These are phyloP conservation scores for Eutypella sp. DNA, from an alignment of 2,329 filamentous ascomycete genomes.

Conservation along the genomic window DNA sequence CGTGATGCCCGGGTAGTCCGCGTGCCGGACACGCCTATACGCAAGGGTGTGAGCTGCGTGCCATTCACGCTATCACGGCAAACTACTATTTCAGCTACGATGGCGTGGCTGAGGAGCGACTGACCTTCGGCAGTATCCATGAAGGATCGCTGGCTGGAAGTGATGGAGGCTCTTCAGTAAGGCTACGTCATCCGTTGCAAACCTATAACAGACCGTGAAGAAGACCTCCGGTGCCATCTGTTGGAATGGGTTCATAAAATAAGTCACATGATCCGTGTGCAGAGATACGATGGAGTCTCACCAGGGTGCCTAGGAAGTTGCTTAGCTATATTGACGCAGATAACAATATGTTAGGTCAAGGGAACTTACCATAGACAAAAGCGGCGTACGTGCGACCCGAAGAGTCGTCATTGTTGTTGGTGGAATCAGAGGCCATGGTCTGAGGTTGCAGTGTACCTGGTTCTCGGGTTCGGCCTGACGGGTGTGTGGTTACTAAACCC, in stretches of 20 bases:
- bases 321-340: constrained; percentile 15
- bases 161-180: constrained; percentile 47
- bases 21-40: constrained; percentile 51
- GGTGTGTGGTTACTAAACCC: too few species aligned
- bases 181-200: constrained; percentile 41
- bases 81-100: too few species aligned
- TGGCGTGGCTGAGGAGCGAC: constrained; percentile 7
- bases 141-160: constrained; percentile 71
- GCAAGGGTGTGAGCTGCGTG: constrained; percentile 19
- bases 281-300: constrained; percentile 1
- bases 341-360: background rate
- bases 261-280: constrained; percentile 1
- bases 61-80: too few species aligned
- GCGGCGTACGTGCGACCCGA: constrained; percentile 31
- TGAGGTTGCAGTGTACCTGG: too few species aligned
- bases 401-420: constrained; percentile 4
- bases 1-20: constrained; percentile 79
- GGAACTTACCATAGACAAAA: constrained; percentile 55
- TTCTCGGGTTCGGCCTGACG: too few species aligned
- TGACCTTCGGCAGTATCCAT: constrained; percentile 60
- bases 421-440: constrained; percentile 9
- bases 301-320: constrained; percentile 35
- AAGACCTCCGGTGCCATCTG: constrained; percentile 84
- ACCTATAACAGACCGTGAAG: constrained; percentile 73
- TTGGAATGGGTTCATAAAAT: too few species aligned